phyloP scores from a whole-genome alignment of 768 basidiomycete genomes.

The Russula virescens region DNA sequence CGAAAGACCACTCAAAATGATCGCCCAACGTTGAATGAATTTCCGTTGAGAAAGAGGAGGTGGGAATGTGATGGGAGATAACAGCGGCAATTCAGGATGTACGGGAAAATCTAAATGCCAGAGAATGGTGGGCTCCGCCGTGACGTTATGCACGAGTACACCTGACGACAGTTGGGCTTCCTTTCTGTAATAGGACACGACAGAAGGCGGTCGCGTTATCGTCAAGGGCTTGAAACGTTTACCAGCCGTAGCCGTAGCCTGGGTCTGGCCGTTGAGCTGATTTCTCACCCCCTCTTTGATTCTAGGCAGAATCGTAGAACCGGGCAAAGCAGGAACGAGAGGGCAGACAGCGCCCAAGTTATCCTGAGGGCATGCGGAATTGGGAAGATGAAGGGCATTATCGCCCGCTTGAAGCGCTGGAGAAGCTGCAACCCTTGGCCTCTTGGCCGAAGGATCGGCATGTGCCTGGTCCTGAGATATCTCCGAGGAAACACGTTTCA shows the following conservation, averaged over 20 bases:
- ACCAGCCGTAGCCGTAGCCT: not conserved
- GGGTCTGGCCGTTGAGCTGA: not conserved
- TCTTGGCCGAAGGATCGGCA: not conserved
- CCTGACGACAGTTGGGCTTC: not conserved
- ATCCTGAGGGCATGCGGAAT: not conserved
- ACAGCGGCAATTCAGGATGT: constrained; percentile 20
- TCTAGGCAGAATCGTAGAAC: not conserved
- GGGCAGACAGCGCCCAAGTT: not conserved
- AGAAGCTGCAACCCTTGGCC: not conserved
- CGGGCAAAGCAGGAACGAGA: not conserved
- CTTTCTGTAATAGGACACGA: not conserved
- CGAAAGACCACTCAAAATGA: constrained; percentile 48
- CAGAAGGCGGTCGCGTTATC: not conserved
- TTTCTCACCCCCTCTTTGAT: not conserved
- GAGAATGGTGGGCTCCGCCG: not conserved
- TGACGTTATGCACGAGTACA: not conserved
- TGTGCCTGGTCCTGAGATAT: not conserved
- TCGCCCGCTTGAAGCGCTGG: not conserved
- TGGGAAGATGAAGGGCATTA: not conserved
- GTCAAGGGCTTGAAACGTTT: constrained; percentile 14
- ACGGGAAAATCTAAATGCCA: constrained; percentile 36
- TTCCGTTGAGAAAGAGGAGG: constrained; percentile 56
- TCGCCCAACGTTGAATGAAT: constrained; percentile 44
- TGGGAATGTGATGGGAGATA: constrained; percentile 47
- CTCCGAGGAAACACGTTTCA: not conserved